Evolutionary conservation across 176 grass and related monocot genomes (phyloP).

Genomic region (Aegilops longissima): DNA sequence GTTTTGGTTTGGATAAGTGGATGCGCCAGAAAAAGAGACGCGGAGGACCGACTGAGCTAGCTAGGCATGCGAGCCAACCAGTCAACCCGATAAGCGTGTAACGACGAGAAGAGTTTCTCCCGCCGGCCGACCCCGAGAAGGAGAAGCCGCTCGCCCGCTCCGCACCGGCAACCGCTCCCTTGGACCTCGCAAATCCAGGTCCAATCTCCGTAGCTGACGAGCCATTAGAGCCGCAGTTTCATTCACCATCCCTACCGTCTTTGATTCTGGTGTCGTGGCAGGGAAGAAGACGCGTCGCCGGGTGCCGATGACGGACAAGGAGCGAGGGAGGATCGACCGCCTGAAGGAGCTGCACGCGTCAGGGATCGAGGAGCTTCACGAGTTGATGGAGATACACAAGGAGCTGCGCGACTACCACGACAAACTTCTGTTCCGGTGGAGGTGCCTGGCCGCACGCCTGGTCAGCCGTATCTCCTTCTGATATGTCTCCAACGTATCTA

Average conservation of each 20-base stretch:
- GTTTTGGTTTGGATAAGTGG: too few species aligned
- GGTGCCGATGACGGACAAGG: constrained; percentile 20
- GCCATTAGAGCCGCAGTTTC: too few species aligned
- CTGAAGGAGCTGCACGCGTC: not conserved
- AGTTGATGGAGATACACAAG: not conserved
- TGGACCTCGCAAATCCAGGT: not conserved
- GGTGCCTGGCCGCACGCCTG: constrained; percentile 3
- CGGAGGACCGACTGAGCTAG: too few species aligned
- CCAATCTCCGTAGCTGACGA: too few species aligned
- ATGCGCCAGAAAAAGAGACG: too few species aligned
- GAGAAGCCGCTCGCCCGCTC: not conserved
- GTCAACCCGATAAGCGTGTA: too few species aligned
- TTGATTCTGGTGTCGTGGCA: not conserved
- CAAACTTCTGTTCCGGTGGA: not conserved
- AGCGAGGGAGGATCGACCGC: not conserved
- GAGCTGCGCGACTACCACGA: not conserved
- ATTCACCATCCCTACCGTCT: not conserved
- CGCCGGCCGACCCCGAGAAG: not conserved
- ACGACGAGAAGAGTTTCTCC: too few species aligned
- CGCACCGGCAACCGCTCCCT: too few species aligned
- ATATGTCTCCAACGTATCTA: too few species aligned
- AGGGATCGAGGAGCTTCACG: not conserved
- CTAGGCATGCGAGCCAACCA: too few species aligned
- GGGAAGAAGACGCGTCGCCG: too few species aligned
- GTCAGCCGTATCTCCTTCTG: not conserved